These are phyloP conservation scores for Camptophora hylomeconis DNA, from an alignment of 2,329 filamentous ascomycete species.

Conservation along the genomic window DNA sequence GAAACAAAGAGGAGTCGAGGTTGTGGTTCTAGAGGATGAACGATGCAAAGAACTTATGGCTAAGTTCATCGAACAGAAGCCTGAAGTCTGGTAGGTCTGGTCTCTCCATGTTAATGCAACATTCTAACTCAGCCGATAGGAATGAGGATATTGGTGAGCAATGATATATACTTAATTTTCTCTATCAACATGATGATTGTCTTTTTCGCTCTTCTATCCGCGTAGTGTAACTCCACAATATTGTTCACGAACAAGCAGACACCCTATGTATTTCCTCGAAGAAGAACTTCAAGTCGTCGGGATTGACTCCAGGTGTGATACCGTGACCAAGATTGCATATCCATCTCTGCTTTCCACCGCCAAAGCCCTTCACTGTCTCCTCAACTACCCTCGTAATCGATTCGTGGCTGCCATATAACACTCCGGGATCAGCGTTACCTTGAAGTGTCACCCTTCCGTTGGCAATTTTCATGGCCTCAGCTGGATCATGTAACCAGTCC, in stretches of 20 bases:
- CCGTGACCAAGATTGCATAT: constrained; percentile 95
- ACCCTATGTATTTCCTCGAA: constrained; percentile 76
- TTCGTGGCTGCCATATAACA: constrained; percentile 72
- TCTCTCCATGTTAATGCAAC: constrained; percentile 3
- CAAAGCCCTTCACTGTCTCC: constrained; percentile 77
- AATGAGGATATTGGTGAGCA: constrained; percentile 43
- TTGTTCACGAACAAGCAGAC: background rate
- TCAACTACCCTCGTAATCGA: constrained; percentile 73
- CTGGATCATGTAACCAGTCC: constrained; percentile 88
- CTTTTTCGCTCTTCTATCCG: background rate
- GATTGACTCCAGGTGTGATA: constrained; percentile 92
- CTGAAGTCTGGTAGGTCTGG: constrained; percentile 51
- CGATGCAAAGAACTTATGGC: constrained; percentile 58
- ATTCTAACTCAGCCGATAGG: constrained; percentile 27
- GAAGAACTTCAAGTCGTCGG: constrained; percentile 84
- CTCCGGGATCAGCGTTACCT: constrained; percentile 89
- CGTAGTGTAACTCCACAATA: background rate
- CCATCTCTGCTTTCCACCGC: constrained; percentile 76
- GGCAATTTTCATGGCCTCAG: constrained; percentile 68
- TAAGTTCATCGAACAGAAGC: constrained; percentile 58
- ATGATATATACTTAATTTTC: constrained; percentile 2
- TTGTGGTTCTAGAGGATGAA: constrained; percentile 54
- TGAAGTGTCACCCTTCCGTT: constrained; percentile 71
- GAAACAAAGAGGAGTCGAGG: constrained; percentile 53
- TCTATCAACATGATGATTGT: constrained; percentile 1